Base-by-base conservation (phyloP, 345 rosid species). In the Cardamine resedifolia region DNA sequence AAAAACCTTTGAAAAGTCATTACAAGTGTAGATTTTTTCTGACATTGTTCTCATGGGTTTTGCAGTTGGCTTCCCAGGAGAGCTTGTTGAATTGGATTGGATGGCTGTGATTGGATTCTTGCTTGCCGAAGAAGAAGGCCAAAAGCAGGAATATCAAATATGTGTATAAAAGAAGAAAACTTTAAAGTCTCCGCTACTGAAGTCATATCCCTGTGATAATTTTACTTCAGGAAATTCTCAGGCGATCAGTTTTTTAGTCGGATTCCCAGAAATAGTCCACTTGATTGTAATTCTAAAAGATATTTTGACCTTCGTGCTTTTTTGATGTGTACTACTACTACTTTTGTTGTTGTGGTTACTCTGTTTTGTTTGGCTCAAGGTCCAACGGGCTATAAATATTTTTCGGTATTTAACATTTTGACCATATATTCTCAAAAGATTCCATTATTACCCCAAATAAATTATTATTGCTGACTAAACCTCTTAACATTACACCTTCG, bases 41-140 rank as follows among this genome's bases (percentile, higher is more conserved):
- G 39, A 68, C 36, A 10, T 18, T 27, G 34, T 6, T 68, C 18
- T 10, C n/a, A 75, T 34, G 58, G 83, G 84, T 87, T 72, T 68
- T 80, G 73, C 89, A 83, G 62, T 77, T 90, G 56, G 82, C 85
- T 66, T 89, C 99, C 26, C 93, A 91, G 49, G 99, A 91, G 66
- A 82, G 97, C 64, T 50, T 87, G 58, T 41, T 83, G 28, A 83
- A 77, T 16, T 91, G 97, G 97, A 19, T 84, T 31, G 96, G 87
- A 73, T 81, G 84, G 50, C 10, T 82, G 27, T 89, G 85, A 87
- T 51, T 50, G 63, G 75, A 30, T 36, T 58, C 31, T 3, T 31
- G 20, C 15, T 34, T 68, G 15, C 16, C 16, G 36, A 5, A 60
- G 41, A 51, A 23, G 56, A 36, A 52, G 34, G 45, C 48, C 28